phyloP scores from a whole-genome alignment of 2,329 filamentous ascomycete genomes.

The Metarhizium robertsii region DNA sequence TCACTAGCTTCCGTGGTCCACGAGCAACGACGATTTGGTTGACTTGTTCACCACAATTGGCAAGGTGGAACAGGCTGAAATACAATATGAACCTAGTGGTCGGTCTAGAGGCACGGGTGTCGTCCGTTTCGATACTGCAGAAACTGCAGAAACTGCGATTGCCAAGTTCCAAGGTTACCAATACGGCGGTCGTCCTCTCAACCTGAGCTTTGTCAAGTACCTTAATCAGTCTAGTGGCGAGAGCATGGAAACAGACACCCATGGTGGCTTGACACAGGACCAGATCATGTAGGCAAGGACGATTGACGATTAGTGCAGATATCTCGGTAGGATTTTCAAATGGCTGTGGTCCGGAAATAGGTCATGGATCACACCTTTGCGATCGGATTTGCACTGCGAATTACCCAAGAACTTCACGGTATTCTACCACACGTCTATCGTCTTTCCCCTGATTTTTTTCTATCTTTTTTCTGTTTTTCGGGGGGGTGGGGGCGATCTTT shows the following conservation, averaged over 20 bases:
- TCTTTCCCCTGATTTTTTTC: slow-evolving; percentile 1
- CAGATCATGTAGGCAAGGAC: slow-evolving; percentile 74
- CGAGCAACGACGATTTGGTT: slow-evolving; percentile 93
- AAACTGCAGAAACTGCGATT: slow-evolving; percentile 88
- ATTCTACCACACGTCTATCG: neutral
- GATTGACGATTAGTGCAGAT: neutral
- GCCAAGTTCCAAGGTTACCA: slow-evolving; percentile 97
- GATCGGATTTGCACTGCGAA: neutral
- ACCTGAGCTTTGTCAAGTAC: slow-evolving; percentile 91
- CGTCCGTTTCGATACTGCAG: slow-evolving; percentile 77
- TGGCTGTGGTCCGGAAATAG: neutral
- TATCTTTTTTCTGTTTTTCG: neutral
- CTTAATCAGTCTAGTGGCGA: slow-evolving; percentile 59
- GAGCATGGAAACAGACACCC: slow-evolving; percentile 75
- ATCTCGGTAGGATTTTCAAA: neutral
- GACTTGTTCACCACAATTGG: slow-evolving; percentile 97
- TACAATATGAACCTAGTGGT: slow-evolving; percentile 95
- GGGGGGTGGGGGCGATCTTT: neutral
- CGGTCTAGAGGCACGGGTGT: slow-evolving; percentile 92
- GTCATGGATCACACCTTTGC: neutral
- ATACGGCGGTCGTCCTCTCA: slow-evolving; percentile 89
- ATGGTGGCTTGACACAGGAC: slow-evolving; percentile 78
- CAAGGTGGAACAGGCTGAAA: slow-evolving; percentile 97
- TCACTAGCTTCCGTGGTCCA: slow-evolving; percentile 86
- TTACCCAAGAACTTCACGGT: neutral